Base-by-base conservation (phyloP, 805 yeast genomes). In the Sungouiozyma ichnusensis region DNA sequence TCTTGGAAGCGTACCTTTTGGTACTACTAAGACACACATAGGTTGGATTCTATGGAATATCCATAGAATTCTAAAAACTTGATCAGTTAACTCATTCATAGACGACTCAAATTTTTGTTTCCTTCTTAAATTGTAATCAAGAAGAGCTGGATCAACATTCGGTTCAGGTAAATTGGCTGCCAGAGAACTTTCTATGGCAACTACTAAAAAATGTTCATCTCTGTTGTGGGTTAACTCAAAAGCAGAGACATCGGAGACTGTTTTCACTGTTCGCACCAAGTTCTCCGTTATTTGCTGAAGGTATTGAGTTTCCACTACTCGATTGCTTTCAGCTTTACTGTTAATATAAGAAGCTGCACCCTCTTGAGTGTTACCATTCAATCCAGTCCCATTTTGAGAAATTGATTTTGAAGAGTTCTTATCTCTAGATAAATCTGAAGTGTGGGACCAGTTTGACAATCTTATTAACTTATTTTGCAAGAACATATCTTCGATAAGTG, bases 401-500 rank as follows among this genome's bases (percentile, higher is more conserved):
- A 20, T 3, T 14, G 20, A 32, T 3, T 36, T 16, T 13, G 29
- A 31, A 1, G 39, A 14, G 6, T 48, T 46, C 18, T 49, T 53
- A 1, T 44, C 46, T 36, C 44, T 52, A 1, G 51, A 44, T 4
- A 60, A 38, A 44, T 62, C 60, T 1, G 63, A 58, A 3, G 66
- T 61, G 38, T 62, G 66, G 4, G 64, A 51, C 58, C 64, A 62
- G 36, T 57, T 62, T 2, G 65, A 57, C 20, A 61, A 38, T 36
- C 65, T 50, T 3, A 59, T 43, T 15, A 62, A 41, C 43, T 55
- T 55, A 42, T 62, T 62, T 60, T 87, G 96, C 37, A 90, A 72
- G 37, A 92, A 74, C 57, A 97, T 71, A 60, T 92, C 98, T 53
- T 92, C 98, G 48, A 87, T 85, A 33, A 85, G 67, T 0, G 98